Conservation (phyloP, 805 yeast genomes). For the Schwanniomyces polymorphus region DNA sequence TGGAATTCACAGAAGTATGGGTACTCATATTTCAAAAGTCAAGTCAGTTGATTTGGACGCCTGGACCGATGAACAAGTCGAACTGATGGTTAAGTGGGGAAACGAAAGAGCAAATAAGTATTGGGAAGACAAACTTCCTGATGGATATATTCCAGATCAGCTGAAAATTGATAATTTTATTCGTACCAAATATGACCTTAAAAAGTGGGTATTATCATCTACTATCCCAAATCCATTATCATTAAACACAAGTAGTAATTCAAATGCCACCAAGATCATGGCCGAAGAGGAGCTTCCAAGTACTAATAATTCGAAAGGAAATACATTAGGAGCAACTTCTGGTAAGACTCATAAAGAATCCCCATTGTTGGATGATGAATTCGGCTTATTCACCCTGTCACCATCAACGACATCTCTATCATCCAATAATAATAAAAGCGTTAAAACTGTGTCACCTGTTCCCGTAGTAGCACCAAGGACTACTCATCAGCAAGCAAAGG, state of each 20-base stretch:
- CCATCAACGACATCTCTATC: slow-evolving; percentile 15
- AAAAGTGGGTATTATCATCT: slow-evolving; percentile 74
- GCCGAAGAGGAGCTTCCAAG: background rate
- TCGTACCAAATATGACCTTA: slow-evolving; percentile 86
- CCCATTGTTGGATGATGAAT: slow-evolving; percentile 40
- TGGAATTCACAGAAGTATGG: slow-evolving; percentile 93
- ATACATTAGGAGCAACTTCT: background rate
- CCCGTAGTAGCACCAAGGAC: slow-evolving; percentile 8
- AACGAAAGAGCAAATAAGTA: slow-evolving; percentile 72
- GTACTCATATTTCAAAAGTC: slow-evolving; percentile 91
- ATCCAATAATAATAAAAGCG: background rate
- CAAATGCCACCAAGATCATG: background rate
- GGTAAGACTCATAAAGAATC: background rate
- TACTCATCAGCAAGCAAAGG: background rate
- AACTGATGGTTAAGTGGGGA: slow-evolving; percentile 83
- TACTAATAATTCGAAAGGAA: background rate
- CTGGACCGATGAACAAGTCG: slow-evolving; percentile 93
- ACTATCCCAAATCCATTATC: slow-evolving; percentile 61
- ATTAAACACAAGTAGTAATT: slow-evolving; percentile 11
- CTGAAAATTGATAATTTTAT: slow-evolving; percentile 86
- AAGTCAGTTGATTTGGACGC: slow-evolving; percentile 93
- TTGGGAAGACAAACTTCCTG: slow-evolving; percentile 84
- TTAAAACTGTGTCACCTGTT: slow-evolving; percentile 7
- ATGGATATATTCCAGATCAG: slow-evolving; percentile 73
- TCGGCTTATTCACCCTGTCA: slow-evolving; percentile 39